Evolutionary conservation across 139 green algal species (phyloP), one percentile per base, ranked within the genome.

Genomic region (Coccomyxa sp.): DNA sequence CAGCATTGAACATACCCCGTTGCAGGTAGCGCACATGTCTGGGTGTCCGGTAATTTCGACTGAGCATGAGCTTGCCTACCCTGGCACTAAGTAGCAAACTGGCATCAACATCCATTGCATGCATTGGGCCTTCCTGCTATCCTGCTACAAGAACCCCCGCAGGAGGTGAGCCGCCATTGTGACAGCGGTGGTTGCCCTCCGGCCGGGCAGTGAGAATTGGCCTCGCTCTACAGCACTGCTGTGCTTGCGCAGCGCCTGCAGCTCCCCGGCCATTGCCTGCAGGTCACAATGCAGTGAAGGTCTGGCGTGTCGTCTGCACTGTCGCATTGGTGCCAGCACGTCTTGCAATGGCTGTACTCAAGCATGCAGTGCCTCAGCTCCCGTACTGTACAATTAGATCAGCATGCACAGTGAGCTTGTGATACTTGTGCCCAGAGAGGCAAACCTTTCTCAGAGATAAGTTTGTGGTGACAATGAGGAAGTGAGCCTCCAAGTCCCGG

Each of bases 401-500:
- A 7, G 18, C 50, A 64, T 7, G 18, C 5, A 7, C 2, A 7
- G 27, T 64, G 50, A 6, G 50, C 50, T 31, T 64, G 50, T 18
- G 2, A 7, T 1, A 64, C 5, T 5, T 64, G 50, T 5, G 50
- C 50, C 5, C 5, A 22, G 29, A 34, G 34, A 34, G 33, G 10
- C 33, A 36, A 35, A 77, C 68, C 73, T 74, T 35, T 24, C 44
- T 68, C n/a, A 84, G 82, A 33, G 14, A 6, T 4, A 35, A 29
- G 37, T 86, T 79, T 36, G 34, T 31, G 6, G 82, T 84, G 22
- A 88, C 36, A 6, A 88, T 38, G 27, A 86, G 2, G 41, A 89
- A 77, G 38, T 89, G 81, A 16, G 72, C 27, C 80, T 89, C 85
- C 37, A 89, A 39, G 73, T 89, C 85, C 0, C 77, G 82, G 9